phyloP scores from a whole-genome alignment of 2,329 filamentous ascomycete genomes.

The Lecanicillium sp. region DNA sequence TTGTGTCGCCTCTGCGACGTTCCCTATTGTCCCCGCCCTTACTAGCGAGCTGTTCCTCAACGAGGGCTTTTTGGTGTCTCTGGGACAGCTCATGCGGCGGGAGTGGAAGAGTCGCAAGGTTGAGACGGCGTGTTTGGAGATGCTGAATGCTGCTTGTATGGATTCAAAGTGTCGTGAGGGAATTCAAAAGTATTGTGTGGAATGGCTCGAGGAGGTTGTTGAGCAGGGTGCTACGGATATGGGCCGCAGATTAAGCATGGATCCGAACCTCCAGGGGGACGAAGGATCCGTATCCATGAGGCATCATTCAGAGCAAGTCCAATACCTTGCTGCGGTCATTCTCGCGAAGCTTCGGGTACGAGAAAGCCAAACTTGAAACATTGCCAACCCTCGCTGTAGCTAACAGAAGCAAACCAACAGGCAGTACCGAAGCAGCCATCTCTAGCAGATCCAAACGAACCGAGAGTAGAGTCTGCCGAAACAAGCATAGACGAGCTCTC shows the following conservation, averaged over 20 bases:
- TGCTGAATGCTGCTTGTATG: slow-evolving; percentile 88
- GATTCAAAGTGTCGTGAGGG: slow-evolving; percentile 74
- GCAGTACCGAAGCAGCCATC: slow-evolving; percentile 40
- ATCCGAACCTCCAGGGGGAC: slow-evolving; percentile 49
- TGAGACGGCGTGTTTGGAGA: slow-evolving; percentile 76
- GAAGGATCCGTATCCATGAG: slow-evolving; percentile 52
- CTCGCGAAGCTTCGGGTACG: slow-evolving; percentile 61
- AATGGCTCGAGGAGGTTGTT: slow-evolving; percentile 81
- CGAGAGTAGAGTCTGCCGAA: slow-evolving; percentile 42
- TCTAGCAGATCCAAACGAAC: slow-evolving; percentile 28
- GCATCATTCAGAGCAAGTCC: slow-evolving; percentile 52
- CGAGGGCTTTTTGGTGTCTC: slow-evolving; percentile 72
- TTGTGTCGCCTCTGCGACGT: slow-evolving; percentile 81
- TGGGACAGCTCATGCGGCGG: slow-evolving; percentile 68
- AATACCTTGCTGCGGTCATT: slow-evolving; percentile 63
- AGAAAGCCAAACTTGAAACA: not conserved
- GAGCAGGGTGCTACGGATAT: slow-evolving; percentile 57
- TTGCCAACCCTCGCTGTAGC: slow-evolving; percentile 22
- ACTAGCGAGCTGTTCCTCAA: slow-evolving; percentile 75
- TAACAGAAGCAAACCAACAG: slow-evolving; percentile 35
- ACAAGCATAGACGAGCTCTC: slow-evolving; percentile 60
- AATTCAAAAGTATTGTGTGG: slow-evolving; percentile 73
- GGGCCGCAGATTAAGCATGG: slow-evolving; percentile 39
- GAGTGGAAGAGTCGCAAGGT: slow-evolving; percentile 81
- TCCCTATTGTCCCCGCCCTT: slow-evolving; percentile 73